Conservation (phyloP, 2,329 filamentous ascomycete species). For the Diplodia intermedia region DNA sequence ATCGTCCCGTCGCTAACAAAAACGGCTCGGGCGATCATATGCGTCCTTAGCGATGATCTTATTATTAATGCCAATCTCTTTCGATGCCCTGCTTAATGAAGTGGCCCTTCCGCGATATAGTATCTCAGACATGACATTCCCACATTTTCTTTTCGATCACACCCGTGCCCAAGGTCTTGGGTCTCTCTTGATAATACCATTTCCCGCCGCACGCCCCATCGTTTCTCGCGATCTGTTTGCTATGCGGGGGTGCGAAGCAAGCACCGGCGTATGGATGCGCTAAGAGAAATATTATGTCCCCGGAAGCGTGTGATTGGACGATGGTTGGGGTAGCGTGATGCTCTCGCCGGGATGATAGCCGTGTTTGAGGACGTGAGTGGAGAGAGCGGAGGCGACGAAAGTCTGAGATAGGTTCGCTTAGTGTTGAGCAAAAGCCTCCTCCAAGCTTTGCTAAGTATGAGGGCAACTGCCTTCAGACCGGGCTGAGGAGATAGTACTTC, state of each 20-base stretch:
- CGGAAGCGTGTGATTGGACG: neutral
- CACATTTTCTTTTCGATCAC: neutral
- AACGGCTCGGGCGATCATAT: neutral
- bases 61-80: neutral
- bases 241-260: neutral
- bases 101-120: neutral
- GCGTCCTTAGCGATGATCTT: neutral
- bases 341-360: too few relatives aligned
- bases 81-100: neutral
- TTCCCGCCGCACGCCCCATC: neutral
- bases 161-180: neutral
- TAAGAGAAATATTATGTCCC: neutral
- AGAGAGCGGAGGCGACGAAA: too few relatives aligned
- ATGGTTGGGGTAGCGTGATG: neutral
- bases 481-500: too few relatives aligned
- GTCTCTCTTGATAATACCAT: neutral
- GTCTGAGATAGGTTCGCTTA: neutral
- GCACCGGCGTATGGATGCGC: neutral
- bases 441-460: too few relatives aligned
- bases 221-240: neutral
- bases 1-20: neutral
- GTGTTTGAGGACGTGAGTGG: too few relatives aligned
- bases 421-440: too few relatives aligned
- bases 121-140: neutral
- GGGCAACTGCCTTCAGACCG: too few relatives aligned